phyloP scores from a whole-genome alignment of 2,329 filamentous ascomycete species.

The Fusarium falciforme region DNA sequence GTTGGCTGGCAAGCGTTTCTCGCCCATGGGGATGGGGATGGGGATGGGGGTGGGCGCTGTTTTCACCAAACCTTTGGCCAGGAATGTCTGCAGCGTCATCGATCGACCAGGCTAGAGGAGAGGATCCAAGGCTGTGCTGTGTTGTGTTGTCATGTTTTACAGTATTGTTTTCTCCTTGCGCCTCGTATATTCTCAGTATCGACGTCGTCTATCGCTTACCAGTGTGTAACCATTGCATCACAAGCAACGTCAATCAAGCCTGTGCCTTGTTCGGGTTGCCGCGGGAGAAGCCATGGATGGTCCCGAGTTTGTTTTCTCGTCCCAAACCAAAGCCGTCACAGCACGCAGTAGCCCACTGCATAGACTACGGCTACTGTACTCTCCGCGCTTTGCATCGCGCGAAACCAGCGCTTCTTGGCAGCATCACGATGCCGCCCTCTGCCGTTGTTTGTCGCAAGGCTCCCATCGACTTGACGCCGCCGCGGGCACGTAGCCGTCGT shows the following conservation, averaged over 20 bases:
- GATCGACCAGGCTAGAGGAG: slow-evolving; percentile 18
- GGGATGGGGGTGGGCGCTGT: neutral
- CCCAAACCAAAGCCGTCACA: neutral
- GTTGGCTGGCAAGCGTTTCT: neutral
- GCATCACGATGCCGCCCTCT: slow-evolving; percentile 7
- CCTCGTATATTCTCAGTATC: slow-evolving; percentile 15
- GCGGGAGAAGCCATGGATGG: neutral
- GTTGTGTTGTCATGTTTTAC: neutral
- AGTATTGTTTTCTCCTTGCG: slow-evolving; percentile 2
- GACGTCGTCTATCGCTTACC: slow-evolving; percentile 4
- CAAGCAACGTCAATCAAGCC: neutral
- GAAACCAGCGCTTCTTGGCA: slow-evolving; percentile 17
- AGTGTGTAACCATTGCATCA: slow-evolving; percentile 26
- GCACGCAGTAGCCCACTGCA: neutral
- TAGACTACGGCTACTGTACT: neutral
- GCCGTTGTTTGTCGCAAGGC: neutral
- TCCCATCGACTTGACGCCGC: slow-evolving; percentile 1
- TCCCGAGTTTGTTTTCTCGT: neutral
- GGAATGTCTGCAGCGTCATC: slow-evolving; percentile 36
- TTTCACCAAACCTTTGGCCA: neutral
- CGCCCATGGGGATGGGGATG: neutral
- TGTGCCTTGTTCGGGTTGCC: slow-evolving; percentile 1
- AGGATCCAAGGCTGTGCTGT: slow-evolving; percentile 14
- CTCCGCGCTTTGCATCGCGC: slow-evolving; percentile 2
- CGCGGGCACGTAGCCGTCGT: neutral